Percentiles rank a stretch among this genome's conserved stretches.
phyloP scores from a whole-genome alignment of 2,329 filamentous ascomycete genomes.

The Curvularia hawaiiensis region DNA sequence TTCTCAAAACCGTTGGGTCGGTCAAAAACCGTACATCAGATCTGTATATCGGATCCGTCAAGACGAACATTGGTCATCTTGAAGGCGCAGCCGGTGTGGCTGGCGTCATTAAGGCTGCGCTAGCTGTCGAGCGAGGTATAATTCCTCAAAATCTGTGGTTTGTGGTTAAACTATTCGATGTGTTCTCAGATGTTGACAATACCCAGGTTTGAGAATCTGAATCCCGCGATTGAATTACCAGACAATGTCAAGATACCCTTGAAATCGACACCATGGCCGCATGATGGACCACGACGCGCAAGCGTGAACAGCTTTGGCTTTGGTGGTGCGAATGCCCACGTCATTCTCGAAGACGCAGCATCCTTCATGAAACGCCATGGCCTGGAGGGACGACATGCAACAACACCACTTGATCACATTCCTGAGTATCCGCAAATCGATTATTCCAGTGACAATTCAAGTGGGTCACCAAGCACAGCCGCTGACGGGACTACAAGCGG shows the following conservation, averaged over 20 bases:
- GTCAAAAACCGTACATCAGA: slow-evolving; percentile 24
- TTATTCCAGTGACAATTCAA: not conserved
- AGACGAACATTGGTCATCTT: slow-evolving; percentile 43
- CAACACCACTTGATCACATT: slow-evolving; percentile 19
- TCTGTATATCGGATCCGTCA: slow-evolving; percentile 37
- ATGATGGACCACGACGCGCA: slow-evolving; percentile 40
- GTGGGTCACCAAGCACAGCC: slow-evolving; percentile 6
- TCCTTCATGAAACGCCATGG: slow-evolving; percentile 8
- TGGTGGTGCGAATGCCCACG: slow-evolving; percentile 48
- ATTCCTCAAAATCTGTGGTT: slow-evolving; percentile 42
- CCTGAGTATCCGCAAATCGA: slow-evolving; percentile 6
- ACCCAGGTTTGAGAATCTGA: slow-evolving; percentile 10
- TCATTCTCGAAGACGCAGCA: slow-evolving; percentile 22
- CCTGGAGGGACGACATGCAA: slow-evolving; percentile 16
- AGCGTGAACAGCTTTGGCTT: slow-evolving; percentile 56
- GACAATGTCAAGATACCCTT: slow-evolving; percentile 11
- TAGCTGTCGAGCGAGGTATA: slow-evolving; percentile 50
- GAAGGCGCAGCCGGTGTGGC: slow-evolving; percentile 35
- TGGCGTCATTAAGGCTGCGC: slow-evolving; percentile 44
- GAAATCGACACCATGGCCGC: slow-evolving; percentile 25
- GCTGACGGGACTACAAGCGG: slow-evolving; percentile 4
- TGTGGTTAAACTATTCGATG: slow-evolving; percentile 22
- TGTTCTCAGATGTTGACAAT: not conserved
- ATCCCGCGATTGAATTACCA: slow-evolving; percentile 5
- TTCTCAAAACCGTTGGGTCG: slow-evolving; percentile 31